These are phyloP conservation scores for Stagonosporopsis vannaccii DNA, from an alignment of 2,329 filamentous ascomycete species.

Conservation along the genomic window DNA sequence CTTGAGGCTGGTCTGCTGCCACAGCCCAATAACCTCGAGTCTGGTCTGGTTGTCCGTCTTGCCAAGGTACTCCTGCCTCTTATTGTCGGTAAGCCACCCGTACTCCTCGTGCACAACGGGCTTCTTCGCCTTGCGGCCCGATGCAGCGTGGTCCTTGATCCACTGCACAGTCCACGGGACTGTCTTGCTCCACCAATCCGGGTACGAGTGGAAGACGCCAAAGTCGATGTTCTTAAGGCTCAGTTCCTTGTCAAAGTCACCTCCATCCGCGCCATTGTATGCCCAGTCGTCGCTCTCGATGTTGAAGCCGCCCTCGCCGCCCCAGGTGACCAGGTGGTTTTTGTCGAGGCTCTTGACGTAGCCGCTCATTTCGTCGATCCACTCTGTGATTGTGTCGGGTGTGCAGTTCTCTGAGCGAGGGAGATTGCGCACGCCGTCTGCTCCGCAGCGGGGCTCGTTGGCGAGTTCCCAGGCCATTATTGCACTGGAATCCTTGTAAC, in stretches of 20 bases:
- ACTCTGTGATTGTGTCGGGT: conserved; percentile 54
- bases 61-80: conserved; percentile 56
- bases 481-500: conserved; percentile 58
- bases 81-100: conserved; percentile 61
- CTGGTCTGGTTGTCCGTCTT: conserved; percentile 55
- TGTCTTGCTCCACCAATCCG: conserved; percentile 64
- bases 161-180: conserved; percentile 62
- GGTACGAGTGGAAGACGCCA: conserved; percentile 64
- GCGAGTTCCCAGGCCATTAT: conserved; percentile 65
- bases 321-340: conserved; percentile 63
- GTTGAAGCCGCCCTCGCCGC: conserved; percentile 56
- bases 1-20: conserved; percentile 59
- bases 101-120: conserved; percentile 66
- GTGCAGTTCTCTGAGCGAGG: conserved; percentile 41
- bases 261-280: conserved; percentile 57
- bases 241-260: conserved; percentile 62
- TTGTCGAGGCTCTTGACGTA: conserved; percentile 62
- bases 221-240: conserved; percentile 60
- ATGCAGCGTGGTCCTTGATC: conserved; percentile 62
- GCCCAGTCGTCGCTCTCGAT: conserved; percentile 40
- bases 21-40: conserved; percentile 55
- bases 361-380: conserved; percentile 63
- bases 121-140: conserved; percentile 55
- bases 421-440: conserved; percentile 36
- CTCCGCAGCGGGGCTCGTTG: conserved; percentile 54